These are phyloP conservation scores for Pseudopithomyces maydicus DNA, from an alignment of 2,329 filamentous ascomycete genomes.

Conservation along the genomic window DNA sequence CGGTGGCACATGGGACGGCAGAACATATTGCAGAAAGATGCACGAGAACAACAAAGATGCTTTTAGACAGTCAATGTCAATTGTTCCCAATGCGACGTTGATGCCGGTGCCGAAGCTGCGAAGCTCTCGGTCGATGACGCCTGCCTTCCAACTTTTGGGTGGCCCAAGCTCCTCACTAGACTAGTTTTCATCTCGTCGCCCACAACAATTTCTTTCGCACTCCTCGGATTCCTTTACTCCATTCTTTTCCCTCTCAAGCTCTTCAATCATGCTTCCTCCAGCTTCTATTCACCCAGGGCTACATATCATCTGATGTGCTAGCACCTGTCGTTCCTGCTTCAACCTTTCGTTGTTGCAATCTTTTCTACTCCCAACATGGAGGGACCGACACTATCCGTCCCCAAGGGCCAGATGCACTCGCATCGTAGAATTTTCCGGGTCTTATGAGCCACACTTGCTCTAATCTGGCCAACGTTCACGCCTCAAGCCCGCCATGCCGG, in stretches of 20 bases:
- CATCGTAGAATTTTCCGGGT: background rate
- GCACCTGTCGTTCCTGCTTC: background rate
- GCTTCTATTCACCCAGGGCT: too few species aligned
- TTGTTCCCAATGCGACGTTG: background rate
- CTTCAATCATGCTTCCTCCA: background rate
- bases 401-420: background rate
- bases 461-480: constrained; percentile 8
- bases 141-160: background rate
- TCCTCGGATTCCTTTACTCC: too few species aligned
- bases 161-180: constrained; percentile 3
- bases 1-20: constrained; percentile 24
- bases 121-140: constrained; percentile 2
- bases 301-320: too few species aligned
- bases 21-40: constrained; percentile 19
- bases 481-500: background rate
- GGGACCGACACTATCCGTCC: background rate
- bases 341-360: too few species aligned
- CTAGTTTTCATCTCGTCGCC: background rate
- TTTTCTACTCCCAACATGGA: background rate
- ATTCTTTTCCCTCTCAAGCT: background rate
- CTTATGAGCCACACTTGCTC: background rate
- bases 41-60: background rate
- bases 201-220: background rate
- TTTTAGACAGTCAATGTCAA: background rate
- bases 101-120: background rate